Conservation (phyloP, 768 basidiomycete genomes). For the Kwoniella sp. region DNA sequence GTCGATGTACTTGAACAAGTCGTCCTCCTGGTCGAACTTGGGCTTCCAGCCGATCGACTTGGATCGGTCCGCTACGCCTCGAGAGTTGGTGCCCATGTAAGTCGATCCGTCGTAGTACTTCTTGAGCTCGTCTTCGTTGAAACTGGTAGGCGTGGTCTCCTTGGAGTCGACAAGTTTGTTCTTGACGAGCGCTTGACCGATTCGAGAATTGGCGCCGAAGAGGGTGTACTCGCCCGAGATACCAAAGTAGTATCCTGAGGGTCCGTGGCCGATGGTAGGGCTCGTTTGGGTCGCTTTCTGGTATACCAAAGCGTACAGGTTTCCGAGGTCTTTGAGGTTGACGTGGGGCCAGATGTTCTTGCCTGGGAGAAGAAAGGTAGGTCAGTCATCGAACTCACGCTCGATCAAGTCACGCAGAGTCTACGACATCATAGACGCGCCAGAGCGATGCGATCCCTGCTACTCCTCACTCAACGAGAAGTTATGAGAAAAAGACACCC, state of each 20-base stretch:
- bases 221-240: slow-evolving; percentile 52
- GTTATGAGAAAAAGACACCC: neutral
- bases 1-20: slow-evolving; percentile 30
- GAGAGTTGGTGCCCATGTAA: slow-evolving; percentile 46
- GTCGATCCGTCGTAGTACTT: slow-evolving; percentile 48
- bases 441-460: too few relatives aligned
- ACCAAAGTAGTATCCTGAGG: slow-evolving; percentile 52
- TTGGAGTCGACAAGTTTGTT: slow-evolving; percentile 16
- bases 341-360: slow-evolving; percentile 53
- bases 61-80: slow-evolving; percentile 43
- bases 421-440: too few relatives aligned
- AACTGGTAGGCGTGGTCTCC: slow-evolving; percentile 37
- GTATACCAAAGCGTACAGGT: slow-evolving; percentile 48
- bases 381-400: neutral
- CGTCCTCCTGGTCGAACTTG: slow-evolving; percentile 35
- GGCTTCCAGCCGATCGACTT: slow-evolving; percentile 55
- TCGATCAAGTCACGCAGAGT: neutral
- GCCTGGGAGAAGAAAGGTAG: slow-evolving; percentile 19
- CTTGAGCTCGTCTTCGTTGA: slow-evolving; percentile 49
- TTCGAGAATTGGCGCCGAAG: slow-evolving; percentile 35
- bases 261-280: slow-evolving; percentile 51
- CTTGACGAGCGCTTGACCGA: slow-evolving; percentile 47
- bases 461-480: neutral
- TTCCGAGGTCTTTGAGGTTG: slow-evolving; percentile 44
- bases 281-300: slow-evolving; percentile 21